phyloP scores from a whole-genome alignment of 1,139 yeast genomes.

The Wickerhamomyces sp. region DNA sequence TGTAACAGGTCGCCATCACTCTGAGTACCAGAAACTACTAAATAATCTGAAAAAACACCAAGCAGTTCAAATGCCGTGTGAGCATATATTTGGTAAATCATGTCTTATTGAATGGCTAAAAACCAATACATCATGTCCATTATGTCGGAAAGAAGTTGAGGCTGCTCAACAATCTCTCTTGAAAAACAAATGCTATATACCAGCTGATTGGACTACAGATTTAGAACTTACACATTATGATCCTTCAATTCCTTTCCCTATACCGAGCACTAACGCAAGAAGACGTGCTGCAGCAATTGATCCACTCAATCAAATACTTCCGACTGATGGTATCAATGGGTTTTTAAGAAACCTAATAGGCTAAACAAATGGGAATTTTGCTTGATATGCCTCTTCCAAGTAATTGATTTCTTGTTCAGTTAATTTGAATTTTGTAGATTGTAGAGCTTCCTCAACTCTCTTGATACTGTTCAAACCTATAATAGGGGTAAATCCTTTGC shows the following conservation, averaged over 20 bases:
- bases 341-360: not conserved
- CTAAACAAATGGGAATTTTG: slow-evolving; percentile 25
- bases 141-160: slow-evolving; percentile 35
- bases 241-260: slow-evolving; percentile 18
- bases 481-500: slow-evolving; percentile 44
- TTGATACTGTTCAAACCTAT: slow-evolving; percentile 42
- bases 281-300: not conserved
- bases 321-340: not conserved
- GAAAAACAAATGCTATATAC: slow-evolving; percentile 12
- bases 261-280: slow-evolving; percentile 5
- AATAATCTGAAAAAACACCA: slow-evolving; percentile 33
- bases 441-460: slow-evolving; percentile 44
- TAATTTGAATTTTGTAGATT: slow-evolving; percentile 35
- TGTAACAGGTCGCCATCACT: slow-evolving; percentile 11
- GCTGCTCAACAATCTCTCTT: slow-evolving; percentile 4
- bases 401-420: slow-evolving; percentile 36
- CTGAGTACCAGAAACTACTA: slow-evolving; percentile 4
- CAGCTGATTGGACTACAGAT: slow-evolving; percentile 15
- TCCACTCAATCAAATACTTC: not conserved
- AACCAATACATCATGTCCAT: slow-evolving; percentile 55
- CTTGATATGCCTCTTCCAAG: slow-evolving; percentile 45
- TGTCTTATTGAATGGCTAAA: slow-evolving; percentile 65
- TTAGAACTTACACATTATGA: slow-evolving; percentile 12
- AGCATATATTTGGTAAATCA: slow-evolving; percentile 54
- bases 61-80: slow-evolving; percentile 64